Evolutionary conservation across 2,329 filamentous ascomycete species (phyloP), one percentile per base, ranked within the genome.

Genomic region (Nemania diffusa): DNA sequence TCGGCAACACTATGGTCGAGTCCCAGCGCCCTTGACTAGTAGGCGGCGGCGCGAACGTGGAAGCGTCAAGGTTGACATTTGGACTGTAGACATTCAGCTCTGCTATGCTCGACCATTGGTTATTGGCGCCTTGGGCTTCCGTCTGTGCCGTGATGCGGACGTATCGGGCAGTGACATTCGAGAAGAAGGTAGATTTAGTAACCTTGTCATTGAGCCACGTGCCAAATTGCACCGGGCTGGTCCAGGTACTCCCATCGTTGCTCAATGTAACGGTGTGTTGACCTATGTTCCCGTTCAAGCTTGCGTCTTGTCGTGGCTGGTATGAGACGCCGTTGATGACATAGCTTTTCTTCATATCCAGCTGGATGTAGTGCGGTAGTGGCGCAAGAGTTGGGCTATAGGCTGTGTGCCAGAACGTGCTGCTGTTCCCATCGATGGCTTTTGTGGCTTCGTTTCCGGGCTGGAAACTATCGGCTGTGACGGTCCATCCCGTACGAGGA

Each of bases 1-100:
- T 74, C 2, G 79, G 78, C 40, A 81, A 76, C 70, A 79, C 72
- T 27, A 81, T 65, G 0, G 79, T 80, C 4, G 71, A 70, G 2
- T 77, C 75, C 79, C 79, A 81, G 57, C 71, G 71, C 7, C 78
- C 79, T 7, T 67, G 63, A 29, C 71, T 69, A 0, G 59, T 61
- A 34, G 73, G 71, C n/a, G 68, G 67, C 2, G 73, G 67, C 57
- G 62, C 63, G 32, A 68, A 73, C 13, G 55, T 58, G 52, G 53
- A 58, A 48, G 65, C 61, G 57, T 60, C 44, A 37, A 69, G 68
- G 27, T 58, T 69, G 50, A 63, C 67, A 42, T 74, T 48, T 40
- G 74, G 70, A 46, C 72, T 73, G 55, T 75, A 78, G 24, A 79
- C 62, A 29, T 77, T 75, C 24, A 81, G 65, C 51, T 79, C 77